phyloP scores from a whole-genome alignment of 208 protist species.

The Phytomonas serpens region DNA sequence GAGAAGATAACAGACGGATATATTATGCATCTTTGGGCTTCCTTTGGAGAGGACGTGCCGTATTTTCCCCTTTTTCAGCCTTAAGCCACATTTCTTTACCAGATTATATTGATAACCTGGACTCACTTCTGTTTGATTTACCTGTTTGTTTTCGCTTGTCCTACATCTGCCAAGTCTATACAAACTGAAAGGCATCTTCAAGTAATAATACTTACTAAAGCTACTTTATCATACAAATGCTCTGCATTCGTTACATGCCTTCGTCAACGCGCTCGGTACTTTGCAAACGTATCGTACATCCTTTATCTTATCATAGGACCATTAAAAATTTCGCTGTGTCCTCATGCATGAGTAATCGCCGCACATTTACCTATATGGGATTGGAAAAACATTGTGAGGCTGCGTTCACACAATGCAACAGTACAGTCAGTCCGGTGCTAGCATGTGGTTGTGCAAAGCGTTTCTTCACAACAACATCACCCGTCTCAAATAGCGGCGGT shows the following conservation, averaged over 20 bases:
- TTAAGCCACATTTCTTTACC: neutral
- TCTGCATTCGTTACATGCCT: neutral
- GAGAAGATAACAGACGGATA: neutral
- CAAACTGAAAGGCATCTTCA: neutral
- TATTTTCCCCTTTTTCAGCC: neutral
- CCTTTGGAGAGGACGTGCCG: neutral
- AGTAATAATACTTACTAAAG: neutral
- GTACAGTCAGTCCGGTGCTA: neutral
- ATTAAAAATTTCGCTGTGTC: neutral
- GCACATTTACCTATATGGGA: neutral
- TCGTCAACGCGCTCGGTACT: neutral
- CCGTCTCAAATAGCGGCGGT: neutral
- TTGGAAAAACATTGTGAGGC: neutral
- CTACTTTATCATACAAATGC: neutral
- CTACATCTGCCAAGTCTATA: neutral
- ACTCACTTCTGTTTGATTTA: neutral
- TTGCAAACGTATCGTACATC: neutral
- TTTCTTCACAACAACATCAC: neutral
- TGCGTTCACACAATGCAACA: neutral
- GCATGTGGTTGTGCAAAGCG: neutral
- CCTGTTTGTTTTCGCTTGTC: neutral
- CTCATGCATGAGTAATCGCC: neutral
- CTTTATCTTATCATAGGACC: neutral
- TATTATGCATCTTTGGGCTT: neutral
- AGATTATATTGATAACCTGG: neutral